Conservation (phyloP, 208 protist genomes). For the Crithidia sp. region DNA sequence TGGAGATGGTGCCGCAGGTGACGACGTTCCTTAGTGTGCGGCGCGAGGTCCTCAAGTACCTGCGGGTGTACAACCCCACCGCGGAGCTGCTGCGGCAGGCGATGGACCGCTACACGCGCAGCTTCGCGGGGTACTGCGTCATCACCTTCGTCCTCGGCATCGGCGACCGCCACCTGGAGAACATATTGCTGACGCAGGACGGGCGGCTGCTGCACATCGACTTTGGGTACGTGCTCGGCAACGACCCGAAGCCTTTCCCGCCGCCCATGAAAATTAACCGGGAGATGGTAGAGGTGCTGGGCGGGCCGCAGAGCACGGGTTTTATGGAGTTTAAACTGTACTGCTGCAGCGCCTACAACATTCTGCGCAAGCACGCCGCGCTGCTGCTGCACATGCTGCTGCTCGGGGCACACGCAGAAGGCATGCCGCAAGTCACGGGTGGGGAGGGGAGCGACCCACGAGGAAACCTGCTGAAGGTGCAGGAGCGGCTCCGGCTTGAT, state of each 20-base stretch:
- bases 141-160: constrained; percentile 98
- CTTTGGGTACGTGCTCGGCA: constrained; percentile 97
- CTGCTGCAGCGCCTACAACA: constrained; percentile 96
- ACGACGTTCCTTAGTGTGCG: constrained; percentile 84
- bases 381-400: constrained; percentile 95
- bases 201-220: constrained; percentile 98
- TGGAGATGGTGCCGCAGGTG: constrained; percentile 88
- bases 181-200: constrained; percentile 94
- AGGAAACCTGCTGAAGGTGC: constrained; percentile 84
- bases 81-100: constrained; percentile 58
- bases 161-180: constrained; percentile 97
- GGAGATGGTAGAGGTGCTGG: constrained; percentile 91
- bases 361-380: constrained; percentile 93
- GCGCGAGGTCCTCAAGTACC: constrained; percentile 70
- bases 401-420: constrained; percentile 92
- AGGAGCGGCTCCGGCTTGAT: constrained; percentile 94
- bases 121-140: constrained; percentile 97
- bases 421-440: constrained; percentile 73
- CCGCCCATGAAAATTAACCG: constrained; percentile 97
- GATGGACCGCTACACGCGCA: constrained; percentile 95
- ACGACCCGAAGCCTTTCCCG: constrained; percentile 97
- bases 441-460: constrained; percentile 48
- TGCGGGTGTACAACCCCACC: constrained; percentile 82
- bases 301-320: constrained; percentile 71
- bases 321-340: constrained; percentile 86